Evolutionary conservation across 2,329 filamentous ascomycete genomes (phyloP).

Genomic region (Akanthomyces lecanii): DNA sequence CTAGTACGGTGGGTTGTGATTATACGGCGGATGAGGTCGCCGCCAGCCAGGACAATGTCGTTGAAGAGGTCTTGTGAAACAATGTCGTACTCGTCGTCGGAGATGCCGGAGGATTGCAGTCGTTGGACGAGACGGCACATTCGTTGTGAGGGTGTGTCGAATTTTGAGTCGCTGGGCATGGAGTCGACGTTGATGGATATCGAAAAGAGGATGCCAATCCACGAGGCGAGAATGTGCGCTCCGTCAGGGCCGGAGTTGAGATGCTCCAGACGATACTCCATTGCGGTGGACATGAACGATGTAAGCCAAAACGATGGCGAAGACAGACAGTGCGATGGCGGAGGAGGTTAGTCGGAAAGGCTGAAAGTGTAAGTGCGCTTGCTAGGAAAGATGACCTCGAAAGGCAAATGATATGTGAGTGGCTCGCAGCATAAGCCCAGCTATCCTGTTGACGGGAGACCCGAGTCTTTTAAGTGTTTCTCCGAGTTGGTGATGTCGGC

Average conservation of each 20-base stretch:
- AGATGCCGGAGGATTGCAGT: conserved; percentile 31
- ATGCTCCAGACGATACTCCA: conserved; percentile 38
- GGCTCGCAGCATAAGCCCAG: too few relatives aligned
- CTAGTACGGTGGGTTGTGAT: background rate
- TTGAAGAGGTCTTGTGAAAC: background rate
- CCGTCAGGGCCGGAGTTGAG: background rate
- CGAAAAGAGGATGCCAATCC: conserved; percentile 7
- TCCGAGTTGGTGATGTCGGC: too few relatives aligned
- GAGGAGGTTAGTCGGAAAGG: too few relatives aligned
- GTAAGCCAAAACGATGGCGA: background rate
- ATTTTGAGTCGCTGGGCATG: background rate
- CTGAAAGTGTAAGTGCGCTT: too few relatives aligned
- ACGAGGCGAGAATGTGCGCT: background rate
- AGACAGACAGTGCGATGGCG: too few relatives aligned
- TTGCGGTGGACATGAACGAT: background rate
- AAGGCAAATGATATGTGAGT: too few relatives aligned
- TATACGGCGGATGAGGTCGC: background rate
- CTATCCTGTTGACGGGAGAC: too few relatives aligned
- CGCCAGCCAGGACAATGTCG: background rate
- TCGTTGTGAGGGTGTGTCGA: background rate
- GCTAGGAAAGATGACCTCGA: too few relatives aligned
- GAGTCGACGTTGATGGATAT: background rate
- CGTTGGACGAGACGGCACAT: conserved; percentile 26
- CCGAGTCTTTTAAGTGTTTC: too few relatives aligned
- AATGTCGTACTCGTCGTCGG: background rate